phyloP scores from a whole-genome alignment of 805 yeast genomes.

The Teunomyces atbi region DNA sequence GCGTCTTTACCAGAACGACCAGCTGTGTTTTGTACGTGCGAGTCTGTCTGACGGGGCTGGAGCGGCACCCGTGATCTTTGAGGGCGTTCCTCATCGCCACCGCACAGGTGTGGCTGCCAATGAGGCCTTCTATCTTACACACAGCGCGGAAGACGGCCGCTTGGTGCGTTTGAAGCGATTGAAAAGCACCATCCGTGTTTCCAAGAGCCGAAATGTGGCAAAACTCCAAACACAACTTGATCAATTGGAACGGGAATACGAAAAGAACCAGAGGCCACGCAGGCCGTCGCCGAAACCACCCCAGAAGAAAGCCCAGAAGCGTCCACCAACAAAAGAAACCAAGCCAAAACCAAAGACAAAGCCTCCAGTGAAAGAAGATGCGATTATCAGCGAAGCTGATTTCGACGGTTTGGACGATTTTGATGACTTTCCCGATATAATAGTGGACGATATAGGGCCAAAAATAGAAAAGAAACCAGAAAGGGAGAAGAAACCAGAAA shows the following conservation, averaged over 20 bases:
- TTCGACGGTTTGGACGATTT: conserved; percentile 32
- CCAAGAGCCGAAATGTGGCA: conserved; percentile 35
- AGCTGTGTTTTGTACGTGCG: conserved; percentile 33
- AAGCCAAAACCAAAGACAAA: not conserved
- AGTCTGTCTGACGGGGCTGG: conserved; percentile 18
- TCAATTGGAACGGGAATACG: conserved; percentile 18
- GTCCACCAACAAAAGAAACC: not conserved
- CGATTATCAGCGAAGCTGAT: conserved; percentile 34
- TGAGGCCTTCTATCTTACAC: conserved; percentile 32
- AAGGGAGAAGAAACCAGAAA: not conserved
- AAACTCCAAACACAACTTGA: conserved; percentile 24
- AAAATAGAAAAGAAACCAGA: not conserved
- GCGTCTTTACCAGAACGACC: conserved; percentile 33
- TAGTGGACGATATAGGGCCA: conserved; percentile 5
- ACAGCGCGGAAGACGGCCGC: conserved; percentile 13
- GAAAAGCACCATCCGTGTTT: conserved; percentile 32
- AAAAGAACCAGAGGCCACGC: not conserved
- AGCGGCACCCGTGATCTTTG: conserved; percentile 32
- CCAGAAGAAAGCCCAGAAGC: not conserved
- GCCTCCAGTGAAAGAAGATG: not conserved
- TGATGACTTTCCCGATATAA: conserved; percentile 14
- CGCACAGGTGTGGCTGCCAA: conserved; percentile 11
- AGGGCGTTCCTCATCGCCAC: conserved; percentile 34
- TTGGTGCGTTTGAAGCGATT: conserved; percentile 25
- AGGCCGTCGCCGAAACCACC: not conserved